phyloP scores from a whole-genome alignment of 75 land plant genomes.

The Picea glauca region DNA sequence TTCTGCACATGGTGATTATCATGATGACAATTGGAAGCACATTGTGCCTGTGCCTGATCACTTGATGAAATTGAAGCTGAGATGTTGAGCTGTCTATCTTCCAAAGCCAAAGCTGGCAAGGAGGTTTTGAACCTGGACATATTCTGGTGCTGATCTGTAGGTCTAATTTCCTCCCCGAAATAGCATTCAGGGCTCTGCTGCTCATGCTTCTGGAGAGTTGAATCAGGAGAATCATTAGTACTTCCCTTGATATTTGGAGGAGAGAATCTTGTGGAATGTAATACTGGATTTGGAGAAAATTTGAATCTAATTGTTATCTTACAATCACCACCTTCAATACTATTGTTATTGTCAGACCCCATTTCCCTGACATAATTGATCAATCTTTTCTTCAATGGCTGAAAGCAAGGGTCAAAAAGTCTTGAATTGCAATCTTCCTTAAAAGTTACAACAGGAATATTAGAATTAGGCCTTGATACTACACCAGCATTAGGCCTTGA shows the following conservation, averaged over 20 bases:
- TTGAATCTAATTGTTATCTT: background rate
- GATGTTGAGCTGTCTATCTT: background rate
- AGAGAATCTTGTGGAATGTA: background rate
- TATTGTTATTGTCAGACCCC: background rate
- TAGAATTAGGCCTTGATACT: background rate
- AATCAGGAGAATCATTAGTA: background rate
- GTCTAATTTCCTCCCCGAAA: constrained; percentile 1
- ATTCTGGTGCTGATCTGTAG: background rate
- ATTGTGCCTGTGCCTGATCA: background rate
- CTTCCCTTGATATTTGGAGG: background rate
- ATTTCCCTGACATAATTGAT: too few species aligned
- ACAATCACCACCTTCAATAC: background rate
- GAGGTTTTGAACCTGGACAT: background rate
- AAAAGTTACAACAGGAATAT: too few species aligned
- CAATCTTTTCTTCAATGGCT: background rate
- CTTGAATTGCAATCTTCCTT: too few species aligned
- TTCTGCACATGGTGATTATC: background rate
- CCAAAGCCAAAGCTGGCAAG: background rate
- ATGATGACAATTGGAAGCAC: background rate
- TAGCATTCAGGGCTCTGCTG: background rate
- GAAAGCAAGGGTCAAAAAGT: too few species aligned
- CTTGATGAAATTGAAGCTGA: background rate
- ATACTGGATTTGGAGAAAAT: constrained; percentile 9
- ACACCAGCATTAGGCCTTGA: background rate
- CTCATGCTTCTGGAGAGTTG: background rate